Evolutionary conservation across 2,329 filamentous ascomycete genomes (phyloP).

Genomic region (Cladosporium sphaerospermum): DNA sequence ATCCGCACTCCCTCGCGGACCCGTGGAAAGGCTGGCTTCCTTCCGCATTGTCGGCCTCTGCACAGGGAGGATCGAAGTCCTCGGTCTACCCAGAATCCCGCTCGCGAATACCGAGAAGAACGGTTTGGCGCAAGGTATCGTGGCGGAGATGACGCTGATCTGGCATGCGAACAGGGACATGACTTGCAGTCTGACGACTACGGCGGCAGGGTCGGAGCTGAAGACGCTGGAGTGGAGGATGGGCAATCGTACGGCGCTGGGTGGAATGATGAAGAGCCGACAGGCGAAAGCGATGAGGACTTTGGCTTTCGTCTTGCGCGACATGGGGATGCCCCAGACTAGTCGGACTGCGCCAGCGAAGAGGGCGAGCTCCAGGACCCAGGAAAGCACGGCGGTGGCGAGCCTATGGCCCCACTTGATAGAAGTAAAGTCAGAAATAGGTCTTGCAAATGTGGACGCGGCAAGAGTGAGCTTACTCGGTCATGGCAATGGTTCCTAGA

Average conservation of each 20-base stretch:
- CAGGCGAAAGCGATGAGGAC: conserved; percentile 21
- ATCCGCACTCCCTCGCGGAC: not conserved
- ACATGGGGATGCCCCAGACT: conserved; percentile 24
- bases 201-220: conserved; percentile 12
- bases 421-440: too few relatives aligned
- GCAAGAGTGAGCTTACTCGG: conserved; percentile 3
- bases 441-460: too few relatives aligned
- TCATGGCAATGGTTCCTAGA: conserved; percentile 15
- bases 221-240: not conserved
- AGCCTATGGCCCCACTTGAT: conserved; percentile 18
- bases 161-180: conserved; percentile 23
- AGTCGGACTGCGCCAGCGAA: conserved; percentile 19
- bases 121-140: conserved; percentile 26
- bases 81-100: not conserved
- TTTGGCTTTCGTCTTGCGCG: conserved; percentile 16
- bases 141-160: conserved; percentile 24
- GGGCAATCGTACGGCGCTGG: not conserved
- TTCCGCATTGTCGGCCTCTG: not conserved
- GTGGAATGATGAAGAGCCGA: conserved; percentile 18
- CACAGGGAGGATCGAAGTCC: conserved; percentile 1
- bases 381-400: conserved; percentile 15
- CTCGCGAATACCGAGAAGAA: conserved; percentile 22
- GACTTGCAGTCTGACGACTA: conserved; percentile 17
- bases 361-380: conserved; percentile 19
- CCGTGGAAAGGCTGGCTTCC: not conserved